Base-by-base conservation (phyloP, 2,329 filamentous ascomycete genomes). In the Chaetomium sp. region DNA sequence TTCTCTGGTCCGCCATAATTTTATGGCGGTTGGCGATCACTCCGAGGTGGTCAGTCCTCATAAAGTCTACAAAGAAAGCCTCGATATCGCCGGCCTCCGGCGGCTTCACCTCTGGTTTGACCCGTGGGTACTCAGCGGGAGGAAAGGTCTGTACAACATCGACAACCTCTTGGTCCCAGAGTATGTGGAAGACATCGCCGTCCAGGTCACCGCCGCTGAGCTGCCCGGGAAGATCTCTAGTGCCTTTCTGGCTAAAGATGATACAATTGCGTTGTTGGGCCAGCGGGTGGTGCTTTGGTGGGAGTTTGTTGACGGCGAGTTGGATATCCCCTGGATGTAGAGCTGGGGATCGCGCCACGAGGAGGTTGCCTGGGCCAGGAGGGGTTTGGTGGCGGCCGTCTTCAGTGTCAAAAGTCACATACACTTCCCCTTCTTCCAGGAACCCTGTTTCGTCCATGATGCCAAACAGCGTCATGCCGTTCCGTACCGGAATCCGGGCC, bases 311-410 rank as follows among this genome's bases (percentile, higher is more conserved):
- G 2, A 67, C 68, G 0, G 79, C 86, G 1, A 82, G 49, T 65
- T 91, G 89, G 1, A 95, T 78, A 65, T 95, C 90, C 0, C 90
- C 90, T 0, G 89, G 88, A 65, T 95, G 87, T 46, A 95, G 74
- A 0, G 89, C 88, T 0, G 90, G 90, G 1, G 86, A 88, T n/a
- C 89, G 79, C 0, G 89, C 91, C 32, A 95, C 77, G 0, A 90
- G 70, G 5, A 91, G 71, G 0, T 65, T 59, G 0, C 77, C 73
- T 2, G 70, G 62, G 0, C 65, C 55, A 0, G 56, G 61, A 1
- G 66, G 67, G 1, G 62, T 49, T 6, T 43, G 49, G 48, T 54
- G 53, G 43, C 49, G 49, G 70, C 64, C 47, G 57, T 41, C 45
- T 27, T 19, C 50, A 1, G 6, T 7, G 1, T 65, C 62, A 49